Evolutionary conservation across 208 protist species (phyloP).

Genomic region (Trypanosoma lewisi): DNA sequence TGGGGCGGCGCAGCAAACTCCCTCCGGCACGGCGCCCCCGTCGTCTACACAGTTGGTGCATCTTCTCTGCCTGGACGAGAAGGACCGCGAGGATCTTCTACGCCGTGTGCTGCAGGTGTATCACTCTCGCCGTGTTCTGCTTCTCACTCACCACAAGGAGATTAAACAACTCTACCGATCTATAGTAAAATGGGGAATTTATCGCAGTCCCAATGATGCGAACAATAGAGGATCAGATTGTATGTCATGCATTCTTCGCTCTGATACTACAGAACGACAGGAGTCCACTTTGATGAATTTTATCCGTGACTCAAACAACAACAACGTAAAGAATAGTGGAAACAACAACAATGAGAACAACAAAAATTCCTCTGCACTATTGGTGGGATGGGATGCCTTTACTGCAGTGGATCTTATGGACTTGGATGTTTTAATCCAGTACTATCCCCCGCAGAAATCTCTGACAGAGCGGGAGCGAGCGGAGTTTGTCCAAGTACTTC

Average conservation of each 20-base stretch:
- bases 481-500: constrained; percentile 70
- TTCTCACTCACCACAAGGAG: constrained; percentile 82
- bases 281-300: constrained; percentile 26
- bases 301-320: constrained; percentile 12
- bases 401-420: constrained; percentile 78
- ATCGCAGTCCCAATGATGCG: constrained; percentile 5
- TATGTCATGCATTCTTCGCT: constrained; percentile 39
- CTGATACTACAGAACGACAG: constrained; percentile 36
- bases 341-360: background rate
- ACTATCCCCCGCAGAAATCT: constrained; percentile 79
- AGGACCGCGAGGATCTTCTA: constrained; percentile 52
- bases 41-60: constrained; percentile 45
- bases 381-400: constrained; percentile 66
- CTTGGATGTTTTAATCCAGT: constrained; percentile 72
- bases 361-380: constrained; percentile 20
- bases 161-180: constrained; percentile 48
- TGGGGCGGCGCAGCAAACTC: constrained; percentile 26
- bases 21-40: constrained; percentile 41
- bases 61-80: constrained; percentile 48
- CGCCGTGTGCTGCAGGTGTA: constrained; percentile 46
- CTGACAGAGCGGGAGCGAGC: constrained; percentile 59
- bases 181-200: constrained; percentile 49
- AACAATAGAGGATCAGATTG: constrained; percentile 16
- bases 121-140: constrained; percentile 40
- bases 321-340: background rate